Percentiles rank a stretch among this genome's conserved stretches.
phyloP scores from a whole-genome alignment of 2,329 filamentous ascomycete species.

The Aspergillus fischeri region DNA sequence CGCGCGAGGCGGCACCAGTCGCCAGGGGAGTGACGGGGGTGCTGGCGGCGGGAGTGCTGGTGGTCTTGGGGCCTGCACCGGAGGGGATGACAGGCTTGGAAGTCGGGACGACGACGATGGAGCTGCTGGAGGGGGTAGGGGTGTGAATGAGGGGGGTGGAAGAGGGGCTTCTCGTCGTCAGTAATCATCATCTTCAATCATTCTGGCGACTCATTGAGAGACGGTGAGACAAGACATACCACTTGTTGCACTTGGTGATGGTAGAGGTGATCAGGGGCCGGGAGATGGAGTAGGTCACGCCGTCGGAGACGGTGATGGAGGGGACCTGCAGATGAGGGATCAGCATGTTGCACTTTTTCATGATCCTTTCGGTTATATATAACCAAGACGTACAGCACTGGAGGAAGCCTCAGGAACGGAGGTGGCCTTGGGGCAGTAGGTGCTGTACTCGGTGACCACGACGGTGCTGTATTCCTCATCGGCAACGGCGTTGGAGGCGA shows the following conservation, averaged over 20 bases:
- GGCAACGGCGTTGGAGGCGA: conserved; percentile 27
- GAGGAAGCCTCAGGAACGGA: conserved; percentile 64
- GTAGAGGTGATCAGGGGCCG: conserved; percentile 51
- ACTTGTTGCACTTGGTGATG: conserved; percentile 44
- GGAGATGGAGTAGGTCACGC: conserved; percentile 60
- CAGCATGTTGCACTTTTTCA: not conserved
- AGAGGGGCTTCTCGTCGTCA: conserved; percentile 13
- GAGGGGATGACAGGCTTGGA: conserved; percentile 12
- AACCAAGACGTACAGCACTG: conserved; percentile 50
- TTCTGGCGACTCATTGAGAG: not conserved
- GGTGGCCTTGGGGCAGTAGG: conserved; percentile 67
- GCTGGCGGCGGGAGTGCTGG: conserved; percentile 8
- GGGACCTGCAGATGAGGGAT: conserved; percentile 47
- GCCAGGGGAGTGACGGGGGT: conserved; percentile 32
- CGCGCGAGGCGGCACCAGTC: conserved; percentile 52
- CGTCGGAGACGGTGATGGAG: conserved; percentile 67
- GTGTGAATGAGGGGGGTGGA: conserved; percentile 18
- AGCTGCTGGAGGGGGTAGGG: conserved; percentile 16
- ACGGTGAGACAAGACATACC: conserved; percentile 24
- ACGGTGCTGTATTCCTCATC: conserved; percentile 51
- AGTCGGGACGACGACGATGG: conserved; percentile 13
- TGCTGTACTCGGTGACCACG: conserved; percentile 63
- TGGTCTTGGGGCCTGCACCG: conserved; percentile 14
- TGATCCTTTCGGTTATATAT: not conserved
- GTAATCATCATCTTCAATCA: not conserved